Evolutionary conservation across 1,284 basidiomycete species (phyloP).

Genomic region (Leccinum angustisporum): DNA sequence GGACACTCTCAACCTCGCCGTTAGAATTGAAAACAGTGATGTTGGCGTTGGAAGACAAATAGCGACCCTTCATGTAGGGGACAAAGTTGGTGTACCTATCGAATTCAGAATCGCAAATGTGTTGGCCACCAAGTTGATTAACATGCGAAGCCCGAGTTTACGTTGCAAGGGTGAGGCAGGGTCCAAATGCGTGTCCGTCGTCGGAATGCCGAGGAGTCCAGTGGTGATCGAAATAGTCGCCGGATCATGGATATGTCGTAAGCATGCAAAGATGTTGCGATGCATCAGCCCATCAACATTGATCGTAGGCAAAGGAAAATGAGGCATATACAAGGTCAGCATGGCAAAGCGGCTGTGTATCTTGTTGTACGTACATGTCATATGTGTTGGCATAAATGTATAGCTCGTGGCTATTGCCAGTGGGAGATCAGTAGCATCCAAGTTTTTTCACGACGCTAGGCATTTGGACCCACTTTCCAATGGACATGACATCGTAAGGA

Average conservation of each 20-base stretch:
- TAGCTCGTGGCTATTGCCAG: conserved; percentile 75
- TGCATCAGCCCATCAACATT: not conserved
- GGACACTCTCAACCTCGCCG: conserved; percentile 51
- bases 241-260: not conserved
- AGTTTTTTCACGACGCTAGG: not conserved
- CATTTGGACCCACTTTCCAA: conserved; percentile 65
- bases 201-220: not conserved
- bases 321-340: conserved; percentile 13
- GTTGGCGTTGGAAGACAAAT: conserved; percentile 83
- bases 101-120: not conserved
- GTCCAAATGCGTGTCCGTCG: not conserved
- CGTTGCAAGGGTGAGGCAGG: not conserved
- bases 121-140: not conserved
- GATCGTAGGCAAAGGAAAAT: not conserved
- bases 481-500: conserved; percentile 81
- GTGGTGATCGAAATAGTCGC: conserved; percentile 4
- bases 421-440: conserved; percentile 12
- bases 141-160: not conserved
- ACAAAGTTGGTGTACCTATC: conserved; percentile 70
- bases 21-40: conserved; percentile 66
- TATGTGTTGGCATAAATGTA: conserved; percentile 77
- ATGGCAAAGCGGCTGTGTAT: not conserved
- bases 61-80: conserved; percentile 71
- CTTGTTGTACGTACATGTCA: conserved; percentile 58
- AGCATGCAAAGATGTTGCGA: not conserved